Conservation (phyloP, 148 eudicot species). For the Rhododendron ferrugineum region DNA sequence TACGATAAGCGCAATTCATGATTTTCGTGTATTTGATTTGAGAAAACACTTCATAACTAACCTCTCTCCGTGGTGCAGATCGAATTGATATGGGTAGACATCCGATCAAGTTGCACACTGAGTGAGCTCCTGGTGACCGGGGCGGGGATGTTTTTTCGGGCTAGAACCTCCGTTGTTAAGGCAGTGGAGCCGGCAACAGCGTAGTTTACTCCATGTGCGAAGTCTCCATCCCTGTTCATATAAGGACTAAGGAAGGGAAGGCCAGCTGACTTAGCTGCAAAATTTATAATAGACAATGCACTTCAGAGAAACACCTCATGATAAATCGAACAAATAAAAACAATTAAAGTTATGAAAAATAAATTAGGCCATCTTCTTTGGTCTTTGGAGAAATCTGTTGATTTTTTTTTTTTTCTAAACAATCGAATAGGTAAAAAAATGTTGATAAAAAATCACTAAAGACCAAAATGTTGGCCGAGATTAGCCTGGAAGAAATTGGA, state of each 20-base stretch:
- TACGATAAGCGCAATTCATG: neutral
- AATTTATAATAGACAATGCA: neutral
- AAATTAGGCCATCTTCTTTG: too few relatives aligned
- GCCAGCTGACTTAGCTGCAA: neutral
- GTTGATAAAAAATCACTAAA: too few relatives aligned
- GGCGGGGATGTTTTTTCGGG: neutral
- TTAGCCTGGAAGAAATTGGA: too few relatives aligned
- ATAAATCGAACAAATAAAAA: neutral
- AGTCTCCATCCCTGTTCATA: neutral
- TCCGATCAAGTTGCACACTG: neutral
- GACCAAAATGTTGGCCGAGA: too few relatives aligned
- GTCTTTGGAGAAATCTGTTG: too few relatives aligned
- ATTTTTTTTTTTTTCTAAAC: too few relatives aligned
- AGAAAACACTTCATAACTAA: neutral
- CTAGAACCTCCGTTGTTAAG: neutral
- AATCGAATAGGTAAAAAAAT: too few relatives aligned
- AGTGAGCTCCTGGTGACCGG: neutral
- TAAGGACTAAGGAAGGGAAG: constrained; percentile 1
- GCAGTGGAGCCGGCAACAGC: neutral
- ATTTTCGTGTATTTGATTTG: neutral
- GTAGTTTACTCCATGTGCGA: neutral
- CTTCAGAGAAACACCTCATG: neutral
- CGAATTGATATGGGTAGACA: neutral
- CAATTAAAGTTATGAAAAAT: neutral
- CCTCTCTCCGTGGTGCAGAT: neutral